Evolutionary conservation across 495 filamentous ascomycete species (phyloP), one percentile per base, ranked within the genome.

Genomic region (Astrothelium macrocarpum): DNA sequence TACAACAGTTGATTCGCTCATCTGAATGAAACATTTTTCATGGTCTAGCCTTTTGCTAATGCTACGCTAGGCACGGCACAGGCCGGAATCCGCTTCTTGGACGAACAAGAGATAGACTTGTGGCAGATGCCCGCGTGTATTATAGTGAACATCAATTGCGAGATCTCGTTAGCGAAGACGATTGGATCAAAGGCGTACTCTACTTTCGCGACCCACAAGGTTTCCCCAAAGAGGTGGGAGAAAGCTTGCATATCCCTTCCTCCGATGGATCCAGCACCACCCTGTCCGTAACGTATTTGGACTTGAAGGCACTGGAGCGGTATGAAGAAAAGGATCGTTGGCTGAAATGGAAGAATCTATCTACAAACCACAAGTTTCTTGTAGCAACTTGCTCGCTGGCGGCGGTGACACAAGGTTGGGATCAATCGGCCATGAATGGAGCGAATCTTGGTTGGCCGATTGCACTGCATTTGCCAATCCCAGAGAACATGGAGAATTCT

Each of bases 341-440:
- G 36, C 36, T 7, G 36, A 39, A 39, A 39, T 39, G 36, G 36
- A 39, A 39, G 36, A 39, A 39, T 39, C 36, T 39, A 16, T 39
- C 36, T 39, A 61, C 32, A n/a, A 59, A 32, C 29, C 63, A 67
- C 59, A 56, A 58, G 45, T 67, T 69, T 49, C 63, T 61, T 36
- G 64, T 69, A 31, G 61, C 66, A n/a, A 28, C 61, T 26, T 66
- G 66, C 39, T 31, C 63, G 16, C 66, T 68, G 25, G 64, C 59
- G 28, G 67, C 61, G 1, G 62, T 68, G 7, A 56, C 59, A 29
- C 63, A 66, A 61, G 67, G 67, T 2, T 68, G 59, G 59, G 64
- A 60, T 29, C 67, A 68, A 53, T 61, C 63, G 7, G 60, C 59
- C 4, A 66, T 66, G 7, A 68, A 65, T 53, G 67, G 67, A 20